A percentile compares a stretch with the other conserved stretches of the same genome.
Evolutionary conservation across 768 basidiomycete genomes (phyloP).

Genomic region (Pleurotus salmoneostramineus): DNA sequence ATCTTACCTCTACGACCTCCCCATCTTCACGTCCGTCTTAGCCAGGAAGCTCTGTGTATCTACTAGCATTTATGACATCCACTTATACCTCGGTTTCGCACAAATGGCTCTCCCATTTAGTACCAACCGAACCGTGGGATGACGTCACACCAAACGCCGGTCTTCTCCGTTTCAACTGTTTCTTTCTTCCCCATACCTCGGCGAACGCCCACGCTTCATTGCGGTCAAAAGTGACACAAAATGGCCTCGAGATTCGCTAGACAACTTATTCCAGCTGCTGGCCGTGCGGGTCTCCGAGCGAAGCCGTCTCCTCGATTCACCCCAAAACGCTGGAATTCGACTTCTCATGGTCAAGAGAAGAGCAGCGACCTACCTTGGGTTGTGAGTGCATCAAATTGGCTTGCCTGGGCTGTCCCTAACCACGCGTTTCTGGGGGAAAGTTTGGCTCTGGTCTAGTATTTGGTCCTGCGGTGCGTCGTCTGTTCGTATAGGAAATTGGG

Average conservation of each 20-base stretch:
- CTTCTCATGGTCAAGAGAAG: slow-evolving; percentile 11
- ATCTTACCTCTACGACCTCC: no score
- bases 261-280: slow-evolving; percentile 3
- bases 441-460: slow-evolving; percentile 14
- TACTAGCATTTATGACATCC: no score
- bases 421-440: background rate
- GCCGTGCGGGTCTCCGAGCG: slow-evolving; percentile 8
- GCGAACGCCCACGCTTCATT: slow-evolving; percentile 1
- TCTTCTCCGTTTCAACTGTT: slow-evolving; percentile 9
- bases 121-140: background rate
- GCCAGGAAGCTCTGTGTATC: no score
- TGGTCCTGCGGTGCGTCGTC: slow-evolving; percentile 10
- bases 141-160: slow-evolving; percentile 10
- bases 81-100: background rate
- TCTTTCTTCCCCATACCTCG: background rate
- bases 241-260: slow-evolving; percentile 12
- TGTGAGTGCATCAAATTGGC: slow-evolving; percentile 3
- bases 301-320: slow-evolving; percentile 2
- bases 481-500: background rate
- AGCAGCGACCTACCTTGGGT: slow-evolving; percentile 15
- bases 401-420: no score
- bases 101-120: background rate
- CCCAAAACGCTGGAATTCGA: slow-evolving; percentile 10
- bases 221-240: slow-evolving; percentile 2
- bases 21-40: no score